Conservation (phyloP, 768 basidiomycete genomes). For the Tulasnella sp. region DNA sequence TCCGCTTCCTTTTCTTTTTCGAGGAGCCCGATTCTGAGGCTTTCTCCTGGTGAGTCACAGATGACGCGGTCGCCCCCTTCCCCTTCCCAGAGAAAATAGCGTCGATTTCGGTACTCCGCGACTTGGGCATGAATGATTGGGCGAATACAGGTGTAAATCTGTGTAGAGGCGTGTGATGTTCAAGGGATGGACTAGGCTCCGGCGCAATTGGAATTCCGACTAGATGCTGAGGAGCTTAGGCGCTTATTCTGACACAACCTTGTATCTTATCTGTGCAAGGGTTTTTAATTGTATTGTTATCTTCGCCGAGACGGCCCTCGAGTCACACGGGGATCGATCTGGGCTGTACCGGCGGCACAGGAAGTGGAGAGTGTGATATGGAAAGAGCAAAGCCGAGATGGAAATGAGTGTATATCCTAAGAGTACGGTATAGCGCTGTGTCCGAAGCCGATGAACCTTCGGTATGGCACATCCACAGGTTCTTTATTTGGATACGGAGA, state of each 20-base stretch:
- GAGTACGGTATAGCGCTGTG: no score
- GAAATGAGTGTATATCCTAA: no score
- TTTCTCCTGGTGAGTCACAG: slow-evolving; percentile 22
- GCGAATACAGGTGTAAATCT: background rate
- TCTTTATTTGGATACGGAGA: no score
- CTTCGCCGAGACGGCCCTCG: no score
- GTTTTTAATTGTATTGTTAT: background rate
- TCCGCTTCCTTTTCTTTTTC: slow-evolving; percentile 35
- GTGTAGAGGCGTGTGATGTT: background rate
- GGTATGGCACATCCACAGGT: no score
- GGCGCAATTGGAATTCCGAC: background rate
- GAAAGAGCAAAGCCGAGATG: no score
- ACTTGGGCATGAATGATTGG: slow-evolving; percentile 38
- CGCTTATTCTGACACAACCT: background rate
- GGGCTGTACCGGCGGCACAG: no score
- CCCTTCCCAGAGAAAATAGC: slow-evolving; percentile 60
- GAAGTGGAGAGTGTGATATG: no score
- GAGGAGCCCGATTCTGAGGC: slow-evolving; percentile 15
- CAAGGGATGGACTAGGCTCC: background rate
- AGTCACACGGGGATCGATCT: no score
- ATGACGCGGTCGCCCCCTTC: slow-evolving; percentile 21
- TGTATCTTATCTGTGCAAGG: background rate
- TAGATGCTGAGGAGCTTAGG: background rate
- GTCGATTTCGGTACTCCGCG: slow-evolving; percentile 52
- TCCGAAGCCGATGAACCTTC: no score